Evolutionary conservation across 352 stramenopile genomes (phyloP).

Genomic region (Phytophthora melonis): DNA sequence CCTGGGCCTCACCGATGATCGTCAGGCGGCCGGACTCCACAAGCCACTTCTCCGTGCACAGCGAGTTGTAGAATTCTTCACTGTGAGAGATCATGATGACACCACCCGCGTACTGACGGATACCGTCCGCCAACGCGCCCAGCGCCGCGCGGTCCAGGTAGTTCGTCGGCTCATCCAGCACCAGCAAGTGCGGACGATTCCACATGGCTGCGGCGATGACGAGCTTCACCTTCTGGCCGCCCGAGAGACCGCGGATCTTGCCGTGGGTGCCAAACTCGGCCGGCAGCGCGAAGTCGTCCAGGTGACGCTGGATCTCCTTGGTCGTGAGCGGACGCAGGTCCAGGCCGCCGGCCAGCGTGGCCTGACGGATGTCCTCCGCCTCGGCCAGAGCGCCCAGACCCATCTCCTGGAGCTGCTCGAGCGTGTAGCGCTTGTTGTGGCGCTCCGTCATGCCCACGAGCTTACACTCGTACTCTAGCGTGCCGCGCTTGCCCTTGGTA

Average conservation of each 20-base stretch:
- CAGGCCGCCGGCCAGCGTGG: slow-evolving; percentile 60
- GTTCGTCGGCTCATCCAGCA: slow-evolving; percentile 91
- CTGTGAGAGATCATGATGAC: slow-evolving; percentile 88
- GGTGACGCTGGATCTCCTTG: slow-evolving; percentile 77
- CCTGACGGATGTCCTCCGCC: slow-evolving; percentile 72
- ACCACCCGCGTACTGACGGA: slow-evolving; percentile 74
- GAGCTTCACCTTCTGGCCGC: slow-evolving; percentile 86
- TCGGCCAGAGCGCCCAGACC: slow-evolving; percentile 71
- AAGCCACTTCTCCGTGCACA: slow-evolving; percentile 83
- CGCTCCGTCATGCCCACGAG: slow-evolving; percentile 80
- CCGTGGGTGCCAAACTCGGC: slow-evolving; percentile 85
- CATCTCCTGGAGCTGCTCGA: slow-evolving; percentile 77
- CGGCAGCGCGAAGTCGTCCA: slow-evolving; percentile 76
- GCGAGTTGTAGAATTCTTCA: slow-evolving; percentile 85
- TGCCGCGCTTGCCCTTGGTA: slow-evolving; percentile 75
- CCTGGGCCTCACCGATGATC: slow-evolving; percentile 76
- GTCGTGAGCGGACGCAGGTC: slow-evolving; percentile 73
- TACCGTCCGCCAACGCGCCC: slow-evolving; percentile 68
- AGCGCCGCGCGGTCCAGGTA: slow-evolving; percentile 83
- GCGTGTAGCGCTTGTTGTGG: slow-evolving; percentile 75
- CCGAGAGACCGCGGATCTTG: slow-evolving; percentile 82
- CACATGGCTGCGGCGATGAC: slow-evolving; percentile 84
- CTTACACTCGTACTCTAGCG: slow-evolving; percentile 91
- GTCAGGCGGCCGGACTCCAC: slow-evolving; percentile 71
- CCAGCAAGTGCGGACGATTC: slow-evolving; percentile 87